Base-by-base conservation (phyloP, 2,329 filamentous ascomycete species). In the Colletotrichum chlorophyti region DNA sequence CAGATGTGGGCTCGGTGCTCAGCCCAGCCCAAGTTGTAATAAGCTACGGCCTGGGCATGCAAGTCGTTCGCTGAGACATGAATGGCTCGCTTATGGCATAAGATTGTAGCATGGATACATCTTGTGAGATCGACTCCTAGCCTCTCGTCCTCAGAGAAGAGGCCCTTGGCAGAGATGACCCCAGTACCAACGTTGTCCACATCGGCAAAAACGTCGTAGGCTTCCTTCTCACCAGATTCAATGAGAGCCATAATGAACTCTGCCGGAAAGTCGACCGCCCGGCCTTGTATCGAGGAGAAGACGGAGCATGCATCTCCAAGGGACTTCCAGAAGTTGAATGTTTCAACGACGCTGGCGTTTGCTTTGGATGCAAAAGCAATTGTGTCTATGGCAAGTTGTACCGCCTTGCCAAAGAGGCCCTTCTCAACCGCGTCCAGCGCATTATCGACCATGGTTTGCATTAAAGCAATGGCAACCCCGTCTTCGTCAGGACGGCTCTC, bases 1-100 rank as follows among this genome's bases (percentile, higher is more conserved):
- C 86, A 91, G 10, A 80, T 77, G 68, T 96, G 91, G 1, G 93
- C 91, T 40, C 89, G 85, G 69, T 95, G 87, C 71, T 99, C 95
- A 1, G 91, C 91, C 91, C 93, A 98, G 37, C 95, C 95, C 15
- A 99, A 79, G 68, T 99, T 99, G 74, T 97, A 99, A 83, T 94
- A 95, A 0, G 93, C 91, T n/a, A 98, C 91, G 1, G 95, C 91
- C 73, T 96, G 93, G 4, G 94, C 93, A 70, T 97, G 91, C 7
- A 85, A 71, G 68, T 99, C 93, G 58, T 87, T 79, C 1, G 86
- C 78, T 14, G 89, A 89, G 34, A 87, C 83, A 65, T 90, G 78
- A 12, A 98, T 87, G 7, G 93, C 93, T 63, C 91, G 85, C 72
- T 98, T 99, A 72, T 96, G 91, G 6, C 91, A 90, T 15, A 98